Evolutionary conservation across 257 asterid species (phyloP), one percentile per base, ranked within the genome.

Genomic region (Knoxia roxburghii): DNA sequence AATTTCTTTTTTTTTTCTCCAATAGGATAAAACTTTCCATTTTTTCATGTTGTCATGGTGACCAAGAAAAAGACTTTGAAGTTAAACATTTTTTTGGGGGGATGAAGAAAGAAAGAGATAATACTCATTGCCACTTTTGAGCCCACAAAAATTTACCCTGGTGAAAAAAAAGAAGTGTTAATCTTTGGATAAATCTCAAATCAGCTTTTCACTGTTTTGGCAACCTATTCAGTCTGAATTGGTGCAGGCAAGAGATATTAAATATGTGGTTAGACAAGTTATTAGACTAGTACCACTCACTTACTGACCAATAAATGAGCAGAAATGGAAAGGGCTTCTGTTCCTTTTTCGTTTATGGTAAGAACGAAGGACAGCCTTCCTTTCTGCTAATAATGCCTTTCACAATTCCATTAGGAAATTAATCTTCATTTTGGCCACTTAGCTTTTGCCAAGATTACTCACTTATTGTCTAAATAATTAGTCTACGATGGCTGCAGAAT

Each of bases 61-160:
- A 32, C 66, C 73, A 11, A 40, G 65, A 5, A 56, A 29, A 29
- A 20, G 15, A 56, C n/a, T n/a, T n/a, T n/a, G n/a, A n/a, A n/a
- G n/a, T n/a, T n/a, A n/a, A n/a, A n/a, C n/a, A n/a, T n/a, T n/a
- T n/a, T n/a, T n/a, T n/a, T n/a, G n/a, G n/a, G n/a, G n/a, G n/a
- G 17, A 56, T 23, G 9, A 37, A 37, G 9, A 37, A 37, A 37
- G 41, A 37, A 37, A 37, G 41, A 37, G 41, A 37, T 37, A 37
- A 12, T 6, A 14, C 35, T 39, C 61, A 3, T 10, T 64, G 67
- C 61, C 32, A 64, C 61, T 64, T 64, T n/a, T n/a, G n/a, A n/a
- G n/a, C n/a, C n/a, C n/a, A n/a, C n/a, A n/a, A n/a, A n/a, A n/a
- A n/a, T 37, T 37, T 3, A 37, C 9, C 41, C 41, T 37, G 41